Evolutionary conservation across 1,284 basidiomycete genomes (phyloP), one percentile per base, ranked within the genome.

Genomic region (Uromyces viciae-fabae): DNA sequence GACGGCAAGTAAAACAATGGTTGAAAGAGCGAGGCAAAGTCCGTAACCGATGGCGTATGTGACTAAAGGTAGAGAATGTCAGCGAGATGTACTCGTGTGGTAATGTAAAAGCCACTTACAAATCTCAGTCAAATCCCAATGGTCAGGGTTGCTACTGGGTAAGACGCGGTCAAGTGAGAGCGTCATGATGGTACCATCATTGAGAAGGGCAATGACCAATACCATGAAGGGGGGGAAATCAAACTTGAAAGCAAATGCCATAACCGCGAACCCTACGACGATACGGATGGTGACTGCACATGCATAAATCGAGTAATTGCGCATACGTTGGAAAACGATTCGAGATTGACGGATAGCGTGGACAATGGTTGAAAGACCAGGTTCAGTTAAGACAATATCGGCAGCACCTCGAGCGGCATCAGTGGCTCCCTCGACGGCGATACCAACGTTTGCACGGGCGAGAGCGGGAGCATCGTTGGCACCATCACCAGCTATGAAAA

Each of bases 211-310:
- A 84, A 98, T 96, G 87, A 98, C 93, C 87, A 98, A 92, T 83
- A 98, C 91, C 95, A 98, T 98, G 91, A 98, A 98, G 22, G 95
- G 94, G 85, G 95, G 95, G 93, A 98, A 98, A 88, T 96, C 93
- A 87, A 95, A 94, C 89, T 92, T 91, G 92, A 95, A 98, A 82
- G 92, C 92, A 86, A 98, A 98, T 75, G 94, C 93, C 86, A 98
- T 90, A 88, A 98, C 91, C 84, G 95, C 91, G 88, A 98, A 98
- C 88, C 94, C 95, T 84, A 97, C 93, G 84, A 98, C 95, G 87
- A 98, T 95, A 93, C 95, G 95, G 88, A 97, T 97, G 83, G 94
- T 96, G 85, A 97, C 94, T 82, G 94, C 92, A 86, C 92, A 94
- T 72, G 92, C 92, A 85, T 92, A 92, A 42, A 58, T 66, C n/a